Base-by-base conservation (phyloP, 2,329 filamentous ascomycete genomes). In the Knufia fluminis region DNA sequence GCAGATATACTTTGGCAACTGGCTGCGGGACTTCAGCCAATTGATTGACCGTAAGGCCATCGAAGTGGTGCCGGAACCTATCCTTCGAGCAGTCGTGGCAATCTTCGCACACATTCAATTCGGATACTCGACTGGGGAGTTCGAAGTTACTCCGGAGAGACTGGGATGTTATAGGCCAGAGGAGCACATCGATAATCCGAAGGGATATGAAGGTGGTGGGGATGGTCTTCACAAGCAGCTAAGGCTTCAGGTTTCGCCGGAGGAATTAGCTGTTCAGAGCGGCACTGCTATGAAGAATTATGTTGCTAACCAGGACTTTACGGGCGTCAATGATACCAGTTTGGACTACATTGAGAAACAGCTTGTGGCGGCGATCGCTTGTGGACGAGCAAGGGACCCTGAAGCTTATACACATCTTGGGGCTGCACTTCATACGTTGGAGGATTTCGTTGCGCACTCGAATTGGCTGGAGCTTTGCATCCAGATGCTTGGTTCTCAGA, bases 171-270 rank as follows among this genome's bases (percentile, higher is more conserved):
- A 72, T 53, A 60, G 72, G 26, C 74, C 74, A 14, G 72, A 76
- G 51, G 75, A 78, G 57, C 75, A 78, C 54, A 76, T 76, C 44
- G 47, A 49, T 26, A 79, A 80, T 56, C 77, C 76, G 16, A 83
- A 86, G 68, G 83, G 87, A 66, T 94, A 95, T 61, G 88, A 48
- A 39, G 46, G 26, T n/a, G 43, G 16, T 10, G 8, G 7, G 7
- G 14, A 14, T n/a, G 26, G 43, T 35, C 19, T 12, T 10, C 19
- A 24, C 40, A 24, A 17, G 3, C 43, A 46, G 26, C 20, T 46
- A 16, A 33, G 26, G 26, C 32, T 35, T 12, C 43, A 46, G n/a
- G 43, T 46, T 4, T 19, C 12, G 16, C 43, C 43, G 8, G 43
- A 46, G 19, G 43, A 46, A 24, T 19, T 46, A 24, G 32, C 12